phyloP scores from a whole-genome alignment of 768 basidiomycete species.

The Lactarius sp. region DNA sequence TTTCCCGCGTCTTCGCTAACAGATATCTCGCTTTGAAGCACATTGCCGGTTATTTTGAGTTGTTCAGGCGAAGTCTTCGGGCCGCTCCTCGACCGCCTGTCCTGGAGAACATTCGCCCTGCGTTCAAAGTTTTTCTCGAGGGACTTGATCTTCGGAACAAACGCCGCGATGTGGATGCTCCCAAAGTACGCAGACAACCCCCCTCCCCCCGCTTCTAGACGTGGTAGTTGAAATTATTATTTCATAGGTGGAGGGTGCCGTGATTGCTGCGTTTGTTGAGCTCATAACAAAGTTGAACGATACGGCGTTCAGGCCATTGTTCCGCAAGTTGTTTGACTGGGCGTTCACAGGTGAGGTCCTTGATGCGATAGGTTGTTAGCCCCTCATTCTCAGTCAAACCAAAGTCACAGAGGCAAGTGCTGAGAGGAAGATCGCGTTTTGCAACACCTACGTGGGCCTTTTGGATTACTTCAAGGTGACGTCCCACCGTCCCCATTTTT shows the following conservation, averaged over 20 bases:
- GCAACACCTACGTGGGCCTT: slow-evolving; percentile 64
- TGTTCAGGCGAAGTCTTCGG: slow-evolving; percentile 22
- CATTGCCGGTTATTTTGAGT: slow-evolving; percentile 21
- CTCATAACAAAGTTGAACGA: slow-evolving; percentile 92
- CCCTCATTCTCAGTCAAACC: slow-evolving; percentile 9
- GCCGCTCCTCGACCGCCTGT: slow-evolving; percentile 14
- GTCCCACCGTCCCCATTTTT: not conserved
- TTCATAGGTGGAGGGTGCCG: slow-evolving; percentile 45
- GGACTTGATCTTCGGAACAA: slow-evolving; percentile 22
- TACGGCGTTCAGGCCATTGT: slow-evolving; percentile 82
- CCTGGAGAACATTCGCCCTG: slow-evolving; percentile 20
- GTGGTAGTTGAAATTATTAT: not conserved
- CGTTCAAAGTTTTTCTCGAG: slow-evolving; percentile 24
- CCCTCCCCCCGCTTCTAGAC: not conserved
- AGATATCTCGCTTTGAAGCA: slow-evolving; percentile 1
- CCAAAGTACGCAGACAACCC: slow-evolving; percentile 29
- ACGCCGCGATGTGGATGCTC: slow-evolving; percentile 2
- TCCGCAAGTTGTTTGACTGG: slow-evolving; percentile 93
- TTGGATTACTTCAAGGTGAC: slow-evolving; percentile 85
- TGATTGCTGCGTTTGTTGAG: slow-evolving; percentile 77
- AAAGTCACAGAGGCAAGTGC: slow-evolving; percentile 30
- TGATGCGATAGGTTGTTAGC: not conserved
- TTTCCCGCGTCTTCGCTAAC: not conserved
- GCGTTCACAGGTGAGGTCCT: slow-evolving; percentile 52
- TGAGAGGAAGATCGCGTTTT: slow-evolving; percentile 64